Percentiles rank a stretch among this genome's conserved stretches.
These are phyloP conservation scores for Salvia sclarea DNA, from an alignment of 305 asterid genomes.

Conservation along the genomic window DNA sequence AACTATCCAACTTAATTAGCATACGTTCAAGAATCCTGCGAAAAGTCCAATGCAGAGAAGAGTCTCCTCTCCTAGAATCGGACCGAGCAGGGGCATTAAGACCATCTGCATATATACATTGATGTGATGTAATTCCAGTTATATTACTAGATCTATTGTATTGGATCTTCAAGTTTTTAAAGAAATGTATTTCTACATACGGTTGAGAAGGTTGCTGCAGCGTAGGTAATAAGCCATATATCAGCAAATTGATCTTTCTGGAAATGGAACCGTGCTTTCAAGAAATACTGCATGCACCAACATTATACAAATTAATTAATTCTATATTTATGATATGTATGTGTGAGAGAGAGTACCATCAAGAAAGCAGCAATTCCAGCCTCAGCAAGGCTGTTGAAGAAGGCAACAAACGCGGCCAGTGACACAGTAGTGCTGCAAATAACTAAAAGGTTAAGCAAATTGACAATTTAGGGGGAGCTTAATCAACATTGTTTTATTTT, in stretches of 20 bases:
- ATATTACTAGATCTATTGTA: too few relatives aligned
- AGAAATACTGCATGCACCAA: constrained; percentile 49
- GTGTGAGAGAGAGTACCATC: constrained; percentile 36
- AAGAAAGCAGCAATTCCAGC: constrained; percentile 53
- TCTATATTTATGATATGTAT: neutral
- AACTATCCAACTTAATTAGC: neutral
- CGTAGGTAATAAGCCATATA: constrained; percentile 54
- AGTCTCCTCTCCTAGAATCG: constrained; percentile 58
- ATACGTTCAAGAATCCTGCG: constrained; percentile 54
- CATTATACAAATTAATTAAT: neutral
- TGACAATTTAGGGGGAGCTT: neutral
- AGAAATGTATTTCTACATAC: constrained; percentile 27
- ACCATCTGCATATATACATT: constrained; percentile 42
- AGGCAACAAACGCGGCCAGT: constrained; percentile 50
- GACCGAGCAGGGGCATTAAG: constrained; percentile 50
- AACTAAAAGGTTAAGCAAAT: neutral
- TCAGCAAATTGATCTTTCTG: constrained; percentile 64
- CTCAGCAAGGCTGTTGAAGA: constrained; percentile 61
- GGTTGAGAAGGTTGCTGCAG: constrained; percentile 52
- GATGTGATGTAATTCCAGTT: too few relatives aligned
- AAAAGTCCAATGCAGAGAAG: constrained; percentile 63
- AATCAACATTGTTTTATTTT: neutral
- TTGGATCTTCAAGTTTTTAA: too few relatives aligned
- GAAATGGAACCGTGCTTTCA: constrained; percentile 61
- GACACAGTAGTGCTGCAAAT: constrained; percentile 44